Evolutionary conservation across 2,329 filamentous ascomycete species (phyloP).

Genomic region (Aquanectria penicillioides): DNA sequence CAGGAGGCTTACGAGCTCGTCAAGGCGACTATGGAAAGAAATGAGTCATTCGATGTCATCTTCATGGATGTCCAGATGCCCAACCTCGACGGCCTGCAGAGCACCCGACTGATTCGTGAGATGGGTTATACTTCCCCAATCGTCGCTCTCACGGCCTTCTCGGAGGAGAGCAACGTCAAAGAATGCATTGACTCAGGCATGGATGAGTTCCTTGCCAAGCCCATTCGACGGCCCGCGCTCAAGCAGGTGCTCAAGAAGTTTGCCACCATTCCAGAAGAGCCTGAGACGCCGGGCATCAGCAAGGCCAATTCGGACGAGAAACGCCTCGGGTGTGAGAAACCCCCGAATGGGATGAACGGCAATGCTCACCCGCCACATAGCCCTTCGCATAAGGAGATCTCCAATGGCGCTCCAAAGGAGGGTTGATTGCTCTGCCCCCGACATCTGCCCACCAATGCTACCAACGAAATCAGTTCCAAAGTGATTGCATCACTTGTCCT

Average conservation of each 20-base stretch:
- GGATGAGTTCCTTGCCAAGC: constrained; percentile 85
- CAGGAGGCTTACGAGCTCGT: constrained; percentile 90
- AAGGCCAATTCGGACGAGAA: constrained; percentile 22
- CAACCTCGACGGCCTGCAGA: constrained; percentile 88
- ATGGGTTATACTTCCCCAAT: constrained; percentile 91
- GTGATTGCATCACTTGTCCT: neutral
- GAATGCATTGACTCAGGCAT: constrained; percentile 90
- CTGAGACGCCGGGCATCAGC: constrained; percentile 32
- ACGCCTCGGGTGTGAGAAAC: constrained; percentile 27
- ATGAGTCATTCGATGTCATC: constrained; percentile 82
- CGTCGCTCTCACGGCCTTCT: constrained; percentile 89
- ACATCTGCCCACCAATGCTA: neutral
- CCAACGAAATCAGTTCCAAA: neutral
- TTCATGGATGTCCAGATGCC: constrained; percentile 99
- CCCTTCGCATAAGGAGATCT: neutral
- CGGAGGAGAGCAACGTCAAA: constrained; percentile 88
- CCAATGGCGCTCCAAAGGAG: constrained; percentile 26
- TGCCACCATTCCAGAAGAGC: constrained; percentile 80
- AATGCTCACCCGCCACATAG: constrained; percentile 7
- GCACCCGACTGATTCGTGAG: constrained; percentile 83
- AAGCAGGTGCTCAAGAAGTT: constrained; percentile 89
- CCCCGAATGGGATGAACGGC: constrained; percentile 31
- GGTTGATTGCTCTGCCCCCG: constrained; percentile 15
- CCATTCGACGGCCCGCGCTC: constrained; percentile 82
- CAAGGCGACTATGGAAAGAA: constrained; percentile 80